Conservation (phyloP, 257 asterid species). For the Thymus quinquecostatus region DNA sequence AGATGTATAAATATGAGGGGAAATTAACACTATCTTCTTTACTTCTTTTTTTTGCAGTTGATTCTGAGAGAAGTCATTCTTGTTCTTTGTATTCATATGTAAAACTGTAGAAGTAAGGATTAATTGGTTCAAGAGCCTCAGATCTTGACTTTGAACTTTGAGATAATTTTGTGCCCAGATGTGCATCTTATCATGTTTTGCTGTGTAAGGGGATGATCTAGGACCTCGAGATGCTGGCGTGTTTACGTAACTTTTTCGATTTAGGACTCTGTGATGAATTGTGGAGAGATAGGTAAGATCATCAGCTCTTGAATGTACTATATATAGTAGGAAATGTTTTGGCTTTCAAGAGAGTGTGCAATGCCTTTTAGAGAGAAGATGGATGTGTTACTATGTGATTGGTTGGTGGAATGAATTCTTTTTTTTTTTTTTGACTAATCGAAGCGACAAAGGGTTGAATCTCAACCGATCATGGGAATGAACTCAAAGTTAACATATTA, state of each 20-base stretch:
- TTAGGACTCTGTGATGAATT: constrained; percentile 26
- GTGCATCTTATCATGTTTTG: constrained; percentile 29
- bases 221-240: background rate
- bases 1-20: too few species aligned
- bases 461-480: too few species aligned
- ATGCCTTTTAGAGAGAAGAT: background rate
- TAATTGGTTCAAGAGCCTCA: constrained; percentile 3
- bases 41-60: too few species aligned
- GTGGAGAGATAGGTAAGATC: constrained; percentile 28
- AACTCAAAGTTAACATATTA: background rate
- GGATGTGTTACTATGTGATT: background rate
- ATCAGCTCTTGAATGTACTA: constrained; percentile 31
- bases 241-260: constrained; percentile 4
- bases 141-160: constrained; percentile 27
- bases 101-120: too few species aligned
- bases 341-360: background rate
- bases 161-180: constrained; percentile 41
- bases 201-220: constrained; percentile 28
- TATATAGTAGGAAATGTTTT: constrained; percentile 11
- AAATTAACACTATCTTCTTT: too few species aligned
- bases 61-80: too few species aligned
- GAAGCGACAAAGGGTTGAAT: too few species aligned
- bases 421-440: too few species aligned
- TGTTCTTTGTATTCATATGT: too few species aligned
- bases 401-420: background rate